Percentiles rank a stretch among this genome's conserved stretches.
Evolutionary conservation across 345 rosid genomes (phyloP).

Genomic region (Salix suchowensis): DNA sequence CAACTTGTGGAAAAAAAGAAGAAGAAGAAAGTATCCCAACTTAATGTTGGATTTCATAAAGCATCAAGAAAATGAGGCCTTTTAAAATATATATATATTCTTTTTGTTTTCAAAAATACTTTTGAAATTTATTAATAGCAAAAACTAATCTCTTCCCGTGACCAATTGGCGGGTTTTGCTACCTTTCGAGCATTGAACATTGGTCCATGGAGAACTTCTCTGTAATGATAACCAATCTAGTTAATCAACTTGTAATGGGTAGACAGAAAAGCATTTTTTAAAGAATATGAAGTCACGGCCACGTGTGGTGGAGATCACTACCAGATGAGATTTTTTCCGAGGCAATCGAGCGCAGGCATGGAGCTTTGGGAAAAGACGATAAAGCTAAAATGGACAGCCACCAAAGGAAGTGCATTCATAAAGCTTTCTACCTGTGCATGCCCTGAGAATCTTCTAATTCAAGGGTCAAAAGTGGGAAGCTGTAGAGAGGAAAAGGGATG

Average conservation of each 20-base stretch:
- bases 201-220: background rate
- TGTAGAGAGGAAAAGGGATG: background rate
- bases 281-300: background rate
- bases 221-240: background rate
- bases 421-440: background rate
- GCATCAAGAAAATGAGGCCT: too few species aligned
- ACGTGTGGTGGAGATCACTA: conserved; percentile 6
- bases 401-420: background rate
- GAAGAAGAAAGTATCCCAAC: too few species aligned
- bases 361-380: conserved; percentile 3
- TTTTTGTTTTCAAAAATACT: too few species aligned
- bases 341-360: background rate
- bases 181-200: background rate
- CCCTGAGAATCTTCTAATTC: conserved; percentile 20
- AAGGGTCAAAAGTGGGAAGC: conserved; percentile 13
- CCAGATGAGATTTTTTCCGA: background rate
- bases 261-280: too few species aligned
- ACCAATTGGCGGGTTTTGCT: background rate
- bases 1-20: background rate
- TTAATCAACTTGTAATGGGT: background rate
- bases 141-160: too few species aligned
- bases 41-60: too few species aligned
- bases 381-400: background rate
- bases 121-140: too few species aligned
- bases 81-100: too few species aligned